Evolutionary conservation across 805 yeast genomes (phyloP).

Genomic region (Suhomyces faveliae): DNA sequence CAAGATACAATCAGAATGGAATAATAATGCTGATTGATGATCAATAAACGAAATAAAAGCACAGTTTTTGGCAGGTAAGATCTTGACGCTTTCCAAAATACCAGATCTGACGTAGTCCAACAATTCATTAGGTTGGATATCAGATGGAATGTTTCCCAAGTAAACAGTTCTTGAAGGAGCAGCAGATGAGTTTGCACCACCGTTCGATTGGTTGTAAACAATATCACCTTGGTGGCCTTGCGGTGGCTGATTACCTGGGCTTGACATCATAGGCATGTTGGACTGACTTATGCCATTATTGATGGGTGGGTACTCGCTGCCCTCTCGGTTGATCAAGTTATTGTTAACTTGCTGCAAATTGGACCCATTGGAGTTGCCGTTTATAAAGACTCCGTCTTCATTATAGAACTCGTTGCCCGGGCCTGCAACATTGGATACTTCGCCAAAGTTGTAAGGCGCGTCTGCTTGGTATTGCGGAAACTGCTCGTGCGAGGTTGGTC

Average conservation of each 20-base stretch:
- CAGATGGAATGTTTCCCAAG: slow-evolving; percentile 84
- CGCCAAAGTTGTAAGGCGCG: slow-evolving; percentile 12
- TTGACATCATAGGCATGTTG: slow-evolving; percentile 3
- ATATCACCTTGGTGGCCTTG: slow-evolving; percentile 9
- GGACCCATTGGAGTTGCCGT: slow-evolving; percentile 13
- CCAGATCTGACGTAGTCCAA: slow-evolving; percentile 92
- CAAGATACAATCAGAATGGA: slow-evolving; percentile 90
- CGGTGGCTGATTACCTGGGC: slow-evolving; percentile 4
- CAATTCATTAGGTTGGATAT: slow-evolving; percentile 74
- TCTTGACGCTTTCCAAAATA: slow-evolving; percentile 72
- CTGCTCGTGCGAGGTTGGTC: slow-evolving; percentile 18
- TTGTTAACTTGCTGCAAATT: not conserved
- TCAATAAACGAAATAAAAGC: slow-evolving; percentile 89
- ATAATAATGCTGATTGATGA: slow-evolving; percentile 81
- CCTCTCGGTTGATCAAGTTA: slow-evolving; percentile 7
- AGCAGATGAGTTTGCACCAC: slow-evolving; percentile 14
- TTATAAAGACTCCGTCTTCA: slow-evolving; percentile 13
- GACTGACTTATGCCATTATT: slow-evolving; percentile 2
- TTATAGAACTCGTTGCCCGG: slow-evolving; percentile 22
- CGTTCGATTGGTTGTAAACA: slow-evolving; percentile 7
- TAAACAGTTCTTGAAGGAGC: slow-evolving; percentile 86
- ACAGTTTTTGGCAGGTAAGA: slow-evolving; percentile 82
- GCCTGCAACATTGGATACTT: slow-evolving; percentile 2
- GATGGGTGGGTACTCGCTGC: not conserved
- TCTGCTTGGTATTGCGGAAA: slow-evolving; percentile 21